Base-by-base conservation (phyloP, 257 asterid genomes). In the Scutellaria galericulata region DNA sequence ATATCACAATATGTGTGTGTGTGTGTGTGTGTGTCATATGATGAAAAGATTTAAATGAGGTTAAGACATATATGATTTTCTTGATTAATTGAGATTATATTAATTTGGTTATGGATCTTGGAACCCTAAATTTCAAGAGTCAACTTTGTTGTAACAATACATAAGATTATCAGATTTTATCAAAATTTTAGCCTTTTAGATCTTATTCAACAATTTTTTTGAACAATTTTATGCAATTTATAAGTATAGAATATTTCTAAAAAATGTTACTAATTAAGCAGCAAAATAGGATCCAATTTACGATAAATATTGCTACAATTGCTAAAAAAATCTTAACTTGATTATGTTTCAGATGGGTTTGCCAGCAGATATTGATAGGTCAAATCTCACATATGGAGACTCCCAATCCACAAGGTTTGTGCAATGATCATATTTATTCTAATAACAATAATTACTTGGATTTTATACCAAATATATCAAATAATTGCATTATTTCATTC, bases 351-450 rank as follows among this genome's bases (percentile, higher is more conserved):
- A 92, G 98, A 87, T 88, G 85, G 92, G 85, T 0, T 67, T 83
- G 74, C 86, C 77, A 18, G 96, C 77, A 18, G 96, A 87, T 22
- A 20, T 75, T 13, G 98, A 86, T 60, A 83, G 88, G 64, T 79
- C 74, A 64, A 87, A 86, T 55, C 39, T 83, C 7, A 84, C 87
- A 66, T 83, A 83, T 73, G 91, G 78, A 79, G 96, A 88, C 72
- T 83, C 89, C 51, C 91, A 86, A 44, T 75, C 92, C 39, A 77
- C 87, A 66, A 88, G 93, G 98, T 89, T 50, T 7, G 63, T 73
- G 7, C 27, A 6, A 20, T 53, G 40, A 59, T 66, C 37, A 31
- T 60, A 41, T 50, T 73, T 64, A 31, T 7, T 46, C 7, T 63
- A 2, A 27, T 63, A 2, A 27, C 35, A 37, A 31, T 14, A 24